phyloP scores from a whole-genome alignment of 1,284 basidiomycete species.

The Cronartium ribicola region DNA sequence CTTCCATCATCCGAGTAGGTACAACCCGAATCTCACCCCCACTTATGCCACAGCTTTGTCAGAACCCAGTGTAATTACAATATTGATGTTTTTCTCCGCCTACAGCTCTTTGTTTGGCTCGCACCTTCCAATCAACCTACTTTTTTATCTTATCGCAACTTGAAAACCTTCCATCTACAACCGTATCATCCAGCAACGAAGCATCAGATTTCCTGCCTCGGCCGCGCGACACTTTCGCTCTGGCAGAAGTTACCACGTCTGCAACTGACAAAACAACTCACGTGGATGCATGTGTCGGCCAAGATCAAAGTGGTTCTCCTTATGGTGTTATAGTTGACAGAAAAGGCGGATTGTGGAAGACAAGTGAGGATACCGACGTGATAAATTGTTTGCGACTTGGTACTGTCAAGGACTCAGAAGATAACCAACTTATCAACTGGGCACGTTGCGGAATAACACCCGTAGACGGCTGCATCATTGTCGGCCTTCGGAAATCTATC shows the following conservation, averaged over 20 bases:
- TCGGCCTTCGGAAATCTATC: constrained; percentile 26
- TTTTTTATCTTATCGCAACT: constrained; percentile 19
- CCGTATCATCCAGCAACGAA: neutral
- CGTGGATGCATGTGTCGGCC: constrained; percentile 17
- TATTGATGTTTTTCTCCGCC: neutral
- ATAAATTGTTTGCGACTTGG: neutral
- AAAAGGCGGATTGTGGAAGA: constrained; percentile 17
- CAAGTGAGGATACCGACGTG: neutral
- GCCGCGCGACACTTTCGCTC: neutral
- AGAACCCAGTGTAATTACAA: neutral
- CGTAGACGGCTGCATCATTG: constrained; percentile 15
- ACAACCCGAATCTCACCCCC: neutral
- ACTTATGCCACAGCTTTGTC: neutral
- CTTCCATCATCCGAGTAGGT: constrained; percentile 14
- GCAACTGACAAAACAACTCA: constrained; percentile 8
- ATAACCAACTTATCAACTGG: neutral
- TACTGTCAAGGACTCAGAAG: neutral
- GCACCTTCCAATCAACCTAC: constrained; percentile 30
- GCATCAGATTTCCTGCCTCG: neutral
- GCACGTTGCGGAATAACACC: constrained; percentile 16
- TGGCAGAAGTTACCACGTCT: neutral
- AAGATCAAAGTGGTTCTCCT: neutral
- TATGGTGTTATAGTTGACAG: constrained; percentile 21
- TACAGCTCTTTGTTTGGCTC: constrained; percentile 23
- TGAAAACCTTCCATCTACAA: neutral